Evolutionary conservation across 2,329 filamentous ascomycete species (phyloP), one percentile per base, ranked within the genome.

Genomic region (Orbilia ellipsospora): DNA sequence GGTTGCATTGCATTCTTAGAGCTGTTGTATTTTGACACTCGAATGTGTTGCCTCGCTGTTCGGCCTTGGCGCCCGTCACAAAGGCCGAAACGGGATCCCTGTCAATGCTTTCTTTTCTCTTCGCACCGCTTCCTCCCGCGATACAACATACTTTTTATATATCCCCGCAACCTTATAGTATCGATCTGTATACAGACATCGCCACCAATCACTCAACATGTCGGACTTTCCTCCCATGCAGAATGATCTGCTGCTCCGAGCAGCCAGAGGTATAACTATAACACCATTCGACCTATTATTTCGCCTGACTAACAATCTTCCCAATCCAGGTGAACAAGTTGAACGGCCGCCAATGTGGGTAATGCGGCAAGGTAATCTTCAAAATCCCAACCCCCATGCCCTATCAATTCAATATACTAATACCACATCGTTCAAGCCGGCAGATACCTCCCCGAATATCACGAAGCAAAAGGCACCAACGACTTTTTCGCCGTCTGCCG

Each of bases 401-500:
- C 65, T 44, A 45, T 16, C 13, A 10, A 4, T 23, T 15, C 13
- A 26, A 42, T 51, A 26, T n/a, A 12, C 50, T 52, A 64, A 54
- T 51, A 52, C 5, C 48, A 13, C 16, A n/a, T 18, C 16, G 44
- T 75, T 68, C 66, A 78, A 97, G 95, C 95, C 81, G 95, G 95
- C 74, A 91, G 95, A 80, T 99, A 99, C 83, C 91, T 99, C 20
- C 68, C 94, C 77, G 95, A 99, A 83, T 99, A 99, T 83, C 95
- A 99, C 82, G 88, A 96, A 84, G 94, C 92, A 74, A 99, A 99
- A 84, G 94, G 91, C 79, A 87, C 84, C 64, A 89, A 90, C 78
- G 95, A 99, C 85, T 99, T 99, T 85, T 99, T 99, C 85, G 93
- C 93, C 84, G 97, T 94, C 87, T 99, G 95, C 83, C 93, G 95